Conservation (phyloP, 257 asterid species). For the Solanum piurae region DNA sequence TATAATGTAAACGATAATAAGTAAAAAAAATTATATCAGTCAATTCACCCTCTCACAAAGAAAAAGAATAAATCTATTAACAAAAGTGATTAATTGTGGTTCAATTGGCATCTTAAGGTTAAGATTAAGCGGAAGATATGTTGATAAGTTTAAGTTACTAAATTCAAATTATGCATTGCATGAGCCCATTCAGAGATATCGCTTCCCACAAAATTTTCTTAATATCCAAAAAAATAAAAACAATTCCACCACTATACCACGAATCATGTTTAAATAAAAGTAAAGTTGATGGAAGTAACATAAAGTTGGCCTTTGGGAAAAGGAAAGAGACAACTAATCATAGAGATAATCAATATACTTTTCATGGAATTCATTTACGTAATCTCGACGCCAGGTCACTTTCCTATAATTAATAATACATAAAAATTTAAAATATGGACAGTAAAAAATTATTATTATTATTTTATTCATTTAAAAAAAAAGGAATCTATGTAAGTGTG, state of each 20-base stretch:
- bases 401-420: neutral
- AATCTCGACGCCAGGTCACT: neutral
- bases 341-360: neutral
- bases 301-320: slow-evolving; percentile 2
- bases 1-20: neutral
- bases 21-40: too few species aligned
- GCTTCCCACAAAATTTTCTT: accelerated
- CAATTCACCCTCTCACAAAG: neutral
- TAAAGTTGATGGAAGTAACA: neutral
- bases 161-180: accelerated
- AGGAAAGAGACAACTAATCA: neutral
- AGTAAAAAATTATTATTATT: neutral
- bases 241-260: neutral
- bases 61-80: too few species aligned
- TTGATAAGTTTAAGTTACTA: neutral
- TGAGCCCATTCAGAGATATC: accelerated
- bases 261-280: neutral
- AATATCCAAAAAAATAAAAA: too few species aligned
- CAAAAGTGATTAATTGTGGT: accelerated
- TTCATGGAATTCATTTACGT: slow-evolving; percentile 3
- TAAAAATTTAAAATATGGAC: neutral
- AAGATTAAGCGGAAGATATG: accelerated
- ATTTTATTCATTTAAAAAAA: neutral
- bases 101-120: neutral
- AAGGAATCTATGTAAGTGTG: neutral